Evolutionary conservation across 1,284 basidiomycete species (phyloP), one percentile per base, ranked within the genome.

Genomic region (Cystobasidium sp.): DNA sequence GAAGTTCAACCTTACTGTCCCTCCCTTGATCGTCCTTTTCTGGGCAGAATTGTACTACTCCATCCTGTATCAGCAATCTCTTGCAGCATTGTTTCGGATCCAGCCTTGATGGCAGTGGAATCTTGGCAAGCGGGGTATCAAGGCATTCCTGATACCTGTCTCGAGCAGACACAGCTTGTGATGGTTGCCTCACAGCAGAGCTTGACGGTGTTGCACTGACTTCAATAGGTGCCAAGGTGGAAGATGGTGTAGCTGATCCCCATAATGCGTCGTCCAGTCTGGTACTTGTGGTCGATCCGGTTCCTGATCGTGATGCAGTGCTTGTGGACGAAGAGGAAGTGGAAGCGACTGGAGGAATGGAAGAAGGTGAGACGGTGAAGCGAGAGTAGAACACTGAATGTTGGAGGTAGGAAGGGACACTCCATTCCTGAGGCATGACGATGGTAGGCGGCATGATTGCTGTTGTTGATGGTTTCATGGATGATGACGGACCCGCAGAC

Each of bases 331-430:
- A 22, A 47, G 86, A 84, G 63, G 59, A 64, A 61, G 10, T 49
- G 14, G 47, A 47, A 80, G 81, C 64, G 3, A 43, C 64, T 6
- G 64, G 51, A 10, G 64, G 53, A 9, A 49, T 14, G 12, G 64
- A 52, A 22, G 64, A 66, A n/a, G 59, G 43, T 14, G 59, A 46
- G 6, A 71, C 61, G 73, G 88, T 87, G 9, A 92, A 83, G 72
- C 89, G 82, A 78, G 91, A 84, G 68, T 88, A 87, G 64, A 92
- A 83, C 4, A 88, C 86, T 4, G 90, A 91, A 80, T 90, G 85
- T 47, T 90, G 88, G 63, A 92, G 86, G 81, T 92, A 92, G 1
- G 87, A 81, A 1, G 91, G 91, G 7, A 74, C 56, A 18, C 39
- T 71, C 44, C 56, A 71, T 18, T 71, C 69, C 46, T 55, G 44